Percentiles rank a stretch among this genome's conserved stretches.
phyloP scores from a whole-genome alignment of 805 yeast species.

The Pichia sporocuriosa region DNA sequence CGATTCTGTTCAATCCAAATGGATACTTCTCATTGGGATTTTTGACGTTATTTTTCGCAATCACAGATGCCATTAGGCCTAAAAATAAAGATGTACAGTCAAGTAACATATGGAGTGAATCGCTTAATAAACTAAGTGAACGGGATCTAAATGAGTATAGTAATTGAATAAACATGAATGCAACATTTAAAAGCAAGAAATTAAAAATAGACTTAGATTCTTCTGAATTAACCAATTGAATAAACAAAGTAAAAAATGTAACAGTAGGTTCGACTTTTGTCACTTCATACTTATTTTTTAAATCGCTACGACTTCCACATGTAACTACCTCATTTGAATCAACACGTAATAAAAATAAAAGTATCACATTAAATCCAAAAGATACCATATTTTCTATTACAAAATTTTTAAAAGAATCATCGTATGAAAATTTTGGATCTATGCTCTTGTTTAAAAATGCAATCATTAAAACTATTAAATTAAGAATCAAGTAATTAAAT shows the following conservation, averaged over 20 bases:
- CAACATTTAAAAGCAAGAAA: conserved; percentile 74
- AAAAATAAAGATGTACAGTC: conserved; percentile 88
- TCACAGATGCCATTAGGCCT: conserved; percentile 78
- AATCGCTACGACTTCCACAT: not conserved
- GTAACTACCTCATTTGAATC: not conserved
- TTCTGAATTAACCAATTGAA: conserved; percentile 38
- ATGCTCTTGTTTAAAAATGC: conserved; percentile 12
- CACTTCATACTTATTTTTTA: conserved; percentile 1
- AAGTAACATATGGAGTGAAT: conserved; percentile 91
- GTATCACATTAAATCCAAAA: conserved; percentile 11
- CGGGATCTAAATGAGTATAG: conserved; percentile 88
- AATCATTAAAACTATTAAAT: conserved; percentile 9
- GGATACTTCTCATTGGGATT: conserved; percentile 49
- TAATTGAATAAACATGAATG: conserved; percentile 92
- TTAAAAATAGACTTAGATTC: conserved; percentile 88
- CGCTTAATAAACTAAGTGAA: conserved; percentile 85
- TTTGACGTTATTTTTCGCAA: conserved; percentile 26
- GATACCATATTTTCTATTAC: conserved; percentile 10
- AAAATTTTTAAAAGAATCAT: conserved; percentile 3
- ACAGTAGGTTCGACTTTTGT: not conserved
- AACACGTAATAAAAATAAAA: conserved; percentile 12
- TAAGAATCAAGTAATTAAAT: conserved; percentile 20
- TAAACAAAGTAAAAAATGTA: conserved; percentile 20
- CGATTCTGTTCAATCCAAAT: conserved; percentile 78
- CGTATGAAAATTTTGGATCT: conserved; percentile 8